Evolutionary conservation across 139 green algal species (phyloP).

Genomic region (Tetradesmus obliquus): DNA sequence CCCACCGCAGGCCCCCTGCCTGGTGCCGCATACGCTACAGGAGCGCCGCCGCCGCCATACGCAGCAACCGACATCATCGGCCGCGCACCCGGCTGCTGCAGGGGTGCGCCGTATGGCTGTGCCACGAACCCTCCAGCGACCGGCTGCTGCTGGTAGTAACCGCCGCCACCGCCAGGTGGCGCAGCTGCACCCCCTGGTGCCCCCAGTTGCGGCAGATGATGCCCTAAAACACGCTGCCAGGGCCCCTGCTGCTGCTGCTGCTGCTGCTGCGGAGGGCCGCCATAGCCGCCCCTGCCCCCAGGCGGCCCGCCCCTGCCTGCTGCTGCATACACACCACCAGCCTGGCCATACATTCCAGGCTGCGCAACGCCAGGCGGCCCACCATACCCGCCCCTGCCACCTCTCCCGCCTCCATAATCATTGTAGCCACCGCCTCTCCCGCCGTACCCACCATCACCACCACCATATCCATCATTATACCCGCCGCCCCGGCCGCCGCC

Average conservation of each 20-base stretch:
- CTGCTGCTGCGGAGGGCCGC: not conserved
- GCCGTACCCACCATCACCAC: not conserved
- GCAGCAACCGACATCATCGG: slow-evolving; percentile 10
- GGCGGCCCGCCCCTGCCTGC: not conserved
- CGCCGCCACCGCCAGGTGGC: not conserved
- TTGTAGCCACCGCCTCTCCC: not conserved
- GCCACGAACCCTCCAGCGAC: not conserved
- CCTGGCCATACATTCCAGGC: not conserved
- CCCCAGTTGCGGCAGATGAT: slow-evolving; percentile 25
- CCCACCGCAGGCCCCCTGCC: not conserved
- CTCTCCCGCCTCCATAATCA: not conserved
- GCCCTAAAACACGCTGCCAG: slow-evolving; percentile 25
- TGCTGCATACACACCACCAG: not conserved
- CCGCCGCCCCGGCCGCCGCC: not conserved
- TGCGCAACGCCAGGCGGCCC: not conserved
- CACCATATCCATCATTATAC: not conserved
- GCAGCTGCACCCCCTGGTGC: not conserved
- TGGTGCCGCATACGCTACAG: not conserved
- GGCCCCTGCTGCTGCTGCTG: slow-evolving; percentile 13
- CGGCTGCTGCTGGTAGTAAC: slow-evolving; percentile 2
- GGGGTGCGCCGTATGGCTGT: not conserved
- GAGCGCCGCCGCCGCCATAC: not conserved
- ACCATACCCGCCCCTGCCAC: not conserved
- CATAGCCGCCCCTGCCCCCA: not conserved
- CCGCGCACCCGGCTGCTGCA: not conserved